Conservation (phyloP, 2,329 filamentous ascomycete species). For the Drechslerella dactyloides region DNA sequence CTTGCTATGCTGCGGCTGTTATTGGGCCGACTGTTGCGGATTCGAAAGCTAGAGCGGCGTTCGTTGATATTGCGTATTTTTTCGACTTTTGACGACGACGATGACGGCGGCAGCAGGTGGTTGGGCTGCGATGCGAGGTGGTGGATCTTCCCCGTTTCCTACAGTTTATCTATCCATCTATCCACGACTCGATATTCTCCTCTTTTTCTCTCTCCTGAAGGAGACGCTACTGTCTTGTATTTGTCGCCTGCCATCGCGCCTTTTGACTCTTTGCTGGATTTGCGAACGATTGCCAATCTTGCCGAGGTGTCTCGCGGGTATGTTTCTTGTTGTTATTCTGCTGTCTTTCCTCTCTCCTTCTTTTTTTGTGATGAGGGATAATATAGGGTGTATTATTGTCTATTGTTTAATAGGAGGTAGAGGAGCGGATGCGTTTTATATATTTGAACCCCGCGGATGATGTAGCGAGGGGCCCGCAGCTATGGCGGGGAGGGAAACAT, state of each 20-base stretch:
- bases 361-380: slow-evolving; percentile 1
- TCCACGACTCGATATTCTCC: neutral
- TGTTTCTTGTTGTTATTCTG: neutral
- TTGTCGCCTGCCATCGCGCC: neutral
- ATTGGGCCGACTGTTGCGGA: neutral
- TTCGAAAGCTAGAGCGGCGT: slow-evolving; percentile 6
- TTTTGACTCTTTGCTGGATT: neutral
- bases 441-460: too few relatives aligned
- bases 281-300: neutral
- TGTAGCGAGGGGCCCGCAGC: neutral
- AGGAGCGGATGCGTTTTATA: slow-evolving; percentile 4
- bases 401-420: slow-evolving; percentile 38
- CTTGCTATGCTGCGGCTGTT: slow-evolving; percentile 1
- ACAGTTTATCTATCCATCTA: neutral
- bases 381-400: slow-evolving; percentile 37
- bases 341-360: slow-evolving; percentile 1
- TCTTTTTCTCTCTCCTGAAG: neutral
- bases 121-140: neutral
- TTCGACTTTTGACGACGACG: neutral
- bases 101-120: neutral
- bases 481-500: too few relatives aligned
- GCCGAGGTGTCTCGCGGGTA: neutral
- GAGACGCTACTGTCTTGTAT: neutral
- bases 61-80: neutral
- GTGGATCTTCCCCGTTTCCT: slow-evolving; percentile 10